Percentiles rank a stretch among this genome's conserved stretches.
phyloP scores from a whole-genome alignment of 208 protist species.

The Leishmania braziliensis region DNA sequence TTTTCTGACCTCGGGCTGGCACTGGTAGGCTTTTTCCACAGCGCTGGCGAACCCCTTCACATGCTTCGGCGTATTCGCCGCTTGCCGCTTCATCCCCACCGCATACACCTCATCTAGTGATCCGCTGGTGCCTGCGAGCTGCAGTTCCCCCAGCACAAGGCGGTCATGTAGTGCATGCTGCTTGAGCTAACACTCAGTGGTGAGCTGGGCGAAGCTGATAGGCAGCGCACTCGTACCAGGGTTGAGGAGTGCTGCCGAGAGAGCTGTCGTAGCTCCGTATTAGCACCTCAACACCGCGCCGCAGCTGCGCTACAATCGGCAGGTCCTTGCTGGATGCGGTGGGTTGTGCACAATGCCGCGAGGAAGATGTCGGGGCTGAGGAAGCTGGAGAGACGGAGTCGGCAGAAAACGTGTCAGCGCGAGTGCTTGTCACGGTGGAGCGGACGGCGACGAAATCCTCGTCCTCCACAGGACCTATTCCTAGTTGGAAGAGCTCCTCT shows the following conservation, averaged over 20 bases:
- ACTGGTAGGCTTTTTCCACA: slow-evolving; percentile 35
- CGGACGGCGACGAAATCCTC: background rate
- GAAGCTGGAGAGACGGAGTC: slow-evolving; percentile 1
- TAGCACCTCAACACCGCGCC: slow-evolving; percentile 24
- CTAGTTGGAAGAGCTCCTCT: slow-evolving; percentile 15
- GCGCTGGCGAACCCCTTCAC: slow-evolving; percentile 24
- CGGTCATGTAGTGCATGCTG: slow-evolving; percentile 33
- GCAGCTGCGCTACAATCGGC: slow-evolving; percentile 14
- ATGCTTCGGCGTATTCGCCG: slow-evolving; percentile 24
- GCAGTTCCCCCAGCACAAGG: slow-evolving; percentile 46
- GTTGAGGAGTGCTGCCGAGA: slow-evolving; percentile 25
- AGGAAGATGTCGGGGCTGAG: background rate
- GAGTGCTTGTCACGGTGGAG: background rate
- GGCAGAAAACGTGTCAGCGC: background rate
- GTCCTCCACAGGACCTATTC: slow-evolving; percentile 24
- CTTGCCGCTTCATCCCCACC: slow-evolving; percentile 30
- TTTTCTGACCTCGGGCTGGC: slow-evolving; percentile 43
- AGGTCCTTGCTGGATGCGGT: background rate
- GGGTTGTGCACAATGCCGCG: background rate
- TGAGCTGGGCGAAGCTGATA: slow-evolving; percentile 29
- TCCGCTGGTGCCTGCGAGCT: slow-evolving; percentile 29
- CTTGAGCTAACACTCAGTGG: slow-evolving; percentile 19
- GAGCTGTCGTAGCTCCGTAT: slow-evolving; percentile 40
- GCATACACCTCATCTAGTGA: slow-evolving; percentile 39
- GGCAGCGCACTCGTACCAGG: slow-evolving; percentile 43